These are phyloP conservation scores for Trypanosoma cruzi DNA, from an alignment of 208 protist genomes.

Conservation along the genomic window DNA sequence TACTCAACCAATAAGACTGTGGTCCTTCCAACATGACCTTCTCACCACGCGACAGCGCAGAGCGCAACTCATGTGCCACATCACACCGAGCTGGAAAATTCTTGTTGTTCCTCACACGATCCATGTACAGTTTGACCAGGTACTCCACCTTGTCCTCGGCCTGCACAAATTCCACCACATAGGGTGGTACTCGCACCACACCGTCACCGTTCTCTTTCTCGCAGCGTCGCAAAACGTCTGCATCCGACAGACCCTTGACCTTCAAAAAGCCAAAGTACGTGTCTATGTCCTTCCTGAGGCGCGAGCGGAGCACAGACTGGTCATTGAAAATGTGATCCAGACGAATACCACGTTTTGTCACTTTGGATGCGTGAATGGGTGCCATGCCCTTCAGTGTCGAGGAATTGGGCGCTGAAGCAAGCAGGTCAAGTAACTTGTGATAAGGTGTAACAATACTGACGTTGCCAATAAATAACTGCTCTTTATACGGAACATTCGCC, in stretches of 20 bases:
- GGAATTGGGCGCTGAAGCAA: constrained; percentile 77
- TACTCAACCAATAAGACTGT: constrained; percentile 94
- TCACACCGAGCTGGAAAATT: constrained; percentile 83
- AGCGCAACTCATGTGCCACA: constrained; percentile 79
- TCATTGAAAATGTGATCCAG: constrained; percentile 94
- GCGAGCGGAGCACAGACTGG: constrained; percentile 46
- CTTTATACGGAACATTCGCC: constrained; percentile 76
- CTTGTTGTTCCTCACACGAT: constrained; percentile 73
- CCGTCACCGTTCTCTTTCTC: constrained; percentile 86
- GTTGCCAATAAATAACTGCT: constrained; percentile 88
- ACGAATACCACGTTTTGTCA: constrained; percentile 87
- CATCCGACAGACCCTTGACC: constrained; percentile 69
- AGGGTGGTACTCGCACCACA: constrained; percentile 69
- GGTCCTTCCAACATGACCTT: constrained; percentile 92
- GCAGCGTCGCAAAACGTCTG: constrained; percentile 77
- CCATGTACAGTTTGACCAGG: constrained; percentile 76
- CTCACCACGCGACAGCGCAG: constrained; percentile 67
- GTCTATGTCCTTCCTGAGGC: constrained; percentile 86
- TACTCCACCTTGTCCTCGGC: constrained; percentile 86
- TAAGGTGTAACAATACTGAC: constrained; percentile 91
- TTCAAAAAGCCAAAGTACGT: constrained; percentile 85
- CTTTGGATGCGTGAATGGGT: constrained; percentile 90
- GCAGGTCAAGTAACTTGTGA: constrained; percentile 92
- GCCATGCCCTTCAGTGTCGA: constrained; percentile 94
- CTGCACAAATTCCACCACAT: constrained; percentile 84